These are phyloP conservation scores for Coemansia sp. DNA, from an alignment of 192 early-diverging fungal genomes.

Conservation along the genomic window DNA sequence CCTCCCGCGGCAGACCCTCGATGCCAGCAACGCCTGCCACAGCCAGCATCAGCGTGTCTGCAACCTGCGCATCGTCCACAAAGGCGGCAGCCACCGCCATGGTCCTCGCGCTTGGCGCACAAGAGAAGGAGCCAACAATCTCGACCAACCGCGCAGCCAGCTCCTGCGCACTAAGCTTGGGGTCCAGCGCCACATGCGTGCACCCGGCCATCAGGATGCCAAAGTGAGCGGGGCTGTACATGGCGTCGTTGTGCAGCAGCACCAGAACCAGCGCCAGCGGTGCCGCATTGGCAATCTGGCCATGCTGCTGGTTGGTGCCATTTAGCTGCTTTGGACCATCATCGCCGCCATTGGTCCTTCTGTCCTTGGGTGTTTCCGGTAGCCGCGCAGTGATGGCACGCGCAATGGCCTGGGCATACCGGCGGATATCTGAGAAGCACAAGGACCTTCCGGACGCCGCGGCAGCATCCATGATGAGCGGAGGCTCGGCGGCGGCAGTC, in stretches of 20 bases:
- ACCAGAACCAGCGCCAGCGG: slow-evolving; percentile 8
- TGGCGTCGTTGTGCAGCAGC: slow-evolving; percentile 15
- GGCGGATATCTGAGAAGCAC: slow-evolving; percentile 27
- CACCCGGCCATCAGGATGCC: slow-evolving; percentile 41
- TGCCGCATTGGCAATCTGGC: too few relatives aligned
- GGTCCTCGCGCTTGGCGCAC: not conserved
- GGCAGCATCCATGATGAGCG: slow-evolving; percentile 14
- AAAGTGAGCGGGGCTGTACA: slow-evolving; percentile 25
- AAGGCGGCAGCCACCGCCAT: slow-evolving; percentile 15
- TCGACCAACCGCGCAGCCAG: slow-evolving; percentile 15
- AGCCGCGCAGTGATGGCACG: not conserved
- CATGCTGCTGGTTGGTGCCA: not conserved
- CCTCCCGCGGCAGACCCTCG: slow-evolving; percentile 12
- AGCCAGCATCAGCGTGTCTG: not conserved
- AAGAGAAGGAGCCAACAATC: not conserved
- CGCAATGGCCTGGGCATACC: slow-evolving; percentile 21
- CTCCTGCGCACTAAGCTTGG: not conserved
- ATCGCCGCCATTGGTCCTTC: not conserved
- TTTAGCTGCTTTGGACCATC: not conserved
- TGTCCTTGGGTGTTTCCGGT: not conserved
- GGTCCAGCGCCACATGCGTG: slow-evolving; percentile 19
- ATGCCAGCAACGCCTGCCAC: not conserved
- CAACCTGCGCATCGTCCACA: slow-evolving; percentile 7
- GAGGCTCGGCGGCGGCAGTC: not conserved
- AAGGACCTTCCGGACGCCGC: slow-evolving; percentile 8